These are phyloP conservation scores for Jamesozyma gamospora DNA, from an alignment of 805 yeast species.

Conservation along the genomic window DNA sequence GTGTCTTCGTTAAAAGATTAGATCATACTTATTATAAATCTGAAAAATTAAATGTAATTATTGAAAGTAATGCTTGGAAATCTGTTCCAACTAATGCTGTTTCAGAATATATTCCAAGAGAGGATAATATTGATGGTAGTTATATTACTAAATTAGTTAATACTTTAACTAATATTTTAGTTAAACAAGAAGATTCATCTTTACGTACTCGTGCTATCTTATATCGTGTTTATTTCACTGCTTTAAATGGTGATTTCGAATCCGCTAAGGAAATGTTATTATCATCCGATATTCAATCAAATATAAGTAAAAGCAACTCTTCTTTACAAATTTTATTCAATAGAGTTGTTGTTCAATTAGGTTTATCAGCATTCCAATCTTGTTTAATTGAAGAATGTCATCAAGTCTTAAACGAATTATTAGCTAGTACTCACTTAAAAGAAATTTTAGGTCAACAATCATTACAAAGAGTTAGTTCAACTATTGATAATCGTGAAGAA, in stretches of 20 bases:
- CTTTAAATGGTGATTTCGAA: slow-evolving; percentile 75
- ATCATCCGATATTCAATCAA: slow-evolving; percentile 73
- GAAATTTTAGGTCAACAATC: slow-evolving; percentile 89
- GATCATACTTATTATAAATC: slow-evolving; percentile 94
- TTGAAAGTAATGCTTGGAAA: slow-evolving; percentile 73
- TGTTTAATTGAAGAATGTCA: slow-evolving; percentile 82
- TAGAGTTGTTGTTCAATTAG: slow-evolving; percentile 91
- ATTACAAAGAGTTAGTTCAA: slow-evolving; percentile 47
- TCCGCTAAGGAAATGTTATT: slow-evolving; percentile 83
- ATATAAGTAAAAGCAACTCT: slow-evolving; percentile 67
- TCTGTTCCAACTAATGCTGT: slow-evolving; percentile 26
- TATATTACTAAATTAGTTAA: slow-evolving; percentile 52
- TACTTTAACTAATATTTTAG: slow-evolving; percentile 53
- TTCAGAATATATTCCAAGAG: slow-evolving; percentile 21
- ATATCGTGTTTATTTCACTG: slow-evolving; percentile 80
- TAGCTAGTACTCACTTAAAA: slow-evolving; percentile 74
- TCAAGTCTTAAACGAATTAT: slow-evolving; percentile 78
- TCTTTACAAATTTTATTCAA: slow-evolving; percentile 85
- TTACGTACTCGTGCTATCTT: slow-evolving; percentile 78
- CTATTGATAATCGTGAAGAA: slow-evolving; percentile 34
- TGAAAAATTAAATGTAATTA: slow-evolving; percentile 51
- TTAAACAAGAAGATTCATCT: slow-evolving; percentile 54
- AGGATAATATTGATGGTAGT: slow-evolving; percentile 25
- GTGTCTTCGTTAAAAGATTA: slow-evolving; percentile 73
- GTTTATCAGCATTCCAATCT: slow-evolving; percentile 86